phyloP scores from a whole-genome alignment of 106 monocot species.

The Vanilla planifolia region DNA sequence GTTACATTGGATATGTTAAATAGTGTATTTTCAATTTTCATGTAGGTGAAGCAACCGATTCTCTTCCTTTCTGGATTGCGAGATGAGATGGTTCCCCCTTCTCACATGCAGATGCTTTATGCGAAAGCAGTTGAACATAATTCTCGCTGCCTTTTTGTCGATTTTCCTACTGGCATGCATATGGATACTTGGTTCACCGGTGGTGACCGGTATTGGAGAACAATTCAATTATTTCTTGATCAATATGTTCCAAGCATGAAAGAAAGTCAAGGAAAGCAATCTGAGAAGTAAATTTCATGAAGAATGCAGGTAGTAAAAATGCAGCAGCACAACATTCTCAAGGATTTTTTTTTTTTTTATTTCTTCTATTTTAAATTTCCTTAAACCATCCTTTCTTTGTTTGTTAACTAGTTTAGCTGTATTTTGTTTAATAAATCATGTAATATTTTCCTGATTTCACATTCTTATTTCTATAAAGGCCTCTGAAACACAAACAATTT shows the following conservation, averaged over 20 bases:
- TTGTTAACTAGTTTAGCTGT: too few relatives aligned
- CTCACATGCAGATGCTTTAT: constrained; percentile 72
- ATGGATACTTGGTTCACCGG: constrained; percentile 93
- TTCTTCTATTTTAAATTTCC: too few relatives aligned
- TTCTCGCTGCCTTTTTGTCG: constrained; percentile 45
- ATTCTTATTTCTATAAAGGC: too few relatives aligned
- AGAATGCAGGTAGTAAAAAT: too few relatives aligned
- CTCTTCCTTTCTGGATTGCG: constrained; percentile 80
- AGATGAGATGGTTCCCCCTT: constrained; percentile 92
- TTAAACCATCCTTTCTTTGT: too few relatives aligned
- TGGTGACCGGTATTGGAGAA: constrained; percentile 91
- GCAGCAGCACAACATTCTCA: too few relatives aligned
- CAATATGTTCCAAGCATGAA: constrained; percentile 27
- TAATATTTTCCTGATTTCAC: too few relatives aligned
- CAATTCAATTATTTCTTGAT: constrained; percentile 61
- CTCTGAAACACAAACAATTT: too few relatives aligned
- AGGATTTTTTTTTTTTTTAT: too few relatives aligned
- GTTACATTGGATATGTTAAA: too few relatives aligned
- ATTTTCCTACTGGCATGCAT: constrained; percentile 87
- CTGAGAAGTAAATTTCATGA: neutral
- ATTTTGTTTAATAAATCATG: too few relatives aligned
- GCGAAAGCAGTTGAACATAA: constrained; percentile 48
- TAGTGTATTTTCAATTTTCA: too few relatives aligned
- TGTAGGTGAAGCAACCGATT: constrained; percentile 84
- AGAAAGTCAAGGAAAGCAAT: constrained; percentile 4